Evolutionary conservation across 495 filamentous ascomycete genomes (phyloP), one percentile per base, ranked within the genome.

Genomic region (Lophiotrema nucula): DNA sequence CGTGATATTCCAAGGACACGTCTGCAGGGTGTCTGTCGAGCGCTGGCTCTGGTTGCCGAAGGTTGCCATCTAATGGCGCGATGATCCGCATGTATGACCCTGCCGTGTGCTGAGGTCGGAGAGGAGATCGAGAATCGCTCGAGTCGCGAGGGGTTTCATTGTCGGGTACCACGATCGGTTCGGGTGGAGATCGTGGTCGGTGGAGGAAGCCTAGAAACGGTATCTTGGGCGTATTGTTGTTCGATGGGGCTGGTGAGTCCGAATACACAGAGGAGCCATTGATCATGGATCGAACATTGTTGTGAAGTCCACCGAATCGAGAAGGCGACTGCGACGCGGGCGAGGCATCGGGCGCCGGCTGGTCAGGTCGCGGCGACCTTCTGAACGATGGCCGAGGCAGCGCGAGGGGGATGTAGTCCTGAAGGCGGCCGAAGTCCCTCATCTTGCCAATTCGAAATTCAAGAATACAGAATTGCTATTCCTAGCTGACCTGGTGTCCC

Each of bases 201-300:
- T 56, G 62, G 26, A 66, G 52, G 33, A 66, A 62, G n/a, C 58
- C 53, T 21, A 63, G 58, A 28, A 62, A 59, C 2, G 58, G 58
- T 4, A 56, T 19, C 54, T 66, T 66, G 4, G 64, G 64, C 13
- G 57, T 66, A 42, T 61, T 58, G 42, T 47, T 49, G 42, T 56
- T 61, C 13, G 62, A 58, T 11, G 58, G 54, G 6, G 27, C 21
- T 8, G 62, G 62, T 18, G 48, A 55, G 21, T 59, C 24, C 12
- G 64, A 66, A 46, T 66, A 66, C 16, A 66, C 46, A 4, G 64
- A 66, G 45, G 58, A 62, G 25, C 64, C 64, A 47, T 66, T 62
- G 48, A 66, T 43, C 27, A 66, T 62, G 12, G 64, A 58, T 41
- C 64, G 64, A 13, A 62, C 55, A 41, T 59, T 62, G 44, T n/a